These are phyloP conservation scores for Solanum tarijense DNA, from an alignment of 257 asterid genomes.

Conservation along the genomic window DNA sequence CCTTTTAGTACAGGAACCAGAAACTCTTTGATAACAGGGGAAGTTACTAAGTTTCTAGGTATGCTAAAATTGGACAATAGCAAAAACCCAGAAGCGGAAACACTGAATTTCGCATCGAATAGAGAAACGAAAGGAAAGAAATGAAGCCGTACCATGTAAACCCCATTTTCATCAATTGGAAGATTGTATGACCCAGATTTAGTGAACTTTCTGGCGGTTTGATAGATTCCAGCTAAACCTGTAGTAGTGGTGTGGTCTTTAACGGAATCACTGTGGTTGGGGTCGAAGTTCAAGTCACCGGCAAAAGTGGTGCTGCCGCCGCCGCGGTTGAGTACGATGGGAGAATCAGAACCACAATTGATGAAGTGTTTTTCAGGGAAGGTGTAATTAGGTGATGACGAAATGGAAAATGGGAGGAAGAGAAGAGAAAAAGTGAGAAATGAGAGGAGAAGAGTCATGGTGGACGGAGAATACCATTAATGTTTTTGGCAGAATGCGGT, in stretches of 20 bases:
- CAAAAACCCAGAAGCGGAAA: constrained; percentile 17
- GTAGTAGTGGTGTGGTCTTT: not conserved
- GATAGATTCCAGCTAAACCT: constrained; percentile 6
- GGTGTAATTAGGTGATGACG: not conserved
- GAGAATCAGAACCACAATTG: constrained; percentile 43
- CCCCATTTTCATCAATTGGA: constrained; percentile 11
- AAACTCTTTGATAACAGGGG: constrained; percentile 33
- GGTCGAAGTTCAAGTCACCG: constrained; percentile 15
- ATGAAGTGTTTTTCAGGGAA: constrained; percentile 34
- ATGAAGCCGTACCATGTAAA: constrained; percentile 43
- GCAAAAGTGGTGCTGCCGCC: constrained; percentile 7
- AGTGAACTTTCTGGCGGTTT: constrained; percentile 38
- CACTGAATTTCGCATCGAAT: constrained; percentile 19
- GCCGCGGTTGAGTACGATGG: not conserved
- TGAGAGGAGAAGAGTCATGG: not conserved
- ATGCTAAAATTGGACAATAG: constrained; percentile 30
- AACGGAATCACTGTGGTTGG: not conserved
- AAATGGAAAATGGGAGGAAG: not conserved
- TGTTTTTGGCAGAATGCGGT: not conserved
- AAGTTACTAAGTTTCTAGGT: not conserved
- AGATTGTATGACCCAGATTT: constrained; percentile 17
- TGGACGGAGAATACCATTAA: not conserved
- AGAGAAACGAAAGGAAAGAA: constrained; percentile 23
- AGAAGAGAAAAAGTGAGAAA: constrained; percentile 3
- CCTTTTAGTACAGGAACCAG: constrained; percentile 1